These are phyloP conservation scores for Candida sp. DNA, from an alignment of 1,139 yeast genomes.

Conservation along the genomic window DNA sequence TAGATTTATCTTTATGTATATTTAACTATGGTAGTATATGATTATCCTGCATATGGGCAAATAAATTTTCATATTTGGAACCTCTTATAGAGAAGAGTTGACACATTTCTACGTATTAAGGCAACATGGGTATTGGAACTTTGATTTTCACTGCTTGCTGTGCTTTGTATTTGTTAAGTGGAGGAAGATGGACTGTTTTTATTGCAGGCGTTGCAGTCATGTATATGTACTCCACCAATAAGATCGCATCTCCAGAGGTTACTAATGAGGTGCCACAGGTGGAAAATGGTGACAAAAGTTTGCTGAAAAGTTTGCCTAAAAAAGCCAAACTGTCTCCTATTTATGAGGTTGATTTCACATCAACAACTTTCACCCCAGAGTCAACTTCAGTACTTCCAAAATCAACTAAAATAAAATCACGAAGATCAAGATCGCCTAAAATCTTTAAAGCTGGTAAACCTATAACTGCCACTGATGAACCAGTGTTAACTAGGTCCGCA, in stretches of 20 bases:
- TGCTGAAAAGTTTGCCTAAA: neutral
- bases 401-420: constrained; percentile 14
- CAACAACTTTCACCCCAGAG: constrained; percentile 27
- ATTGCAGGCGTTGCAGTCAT: constrained; percentile 12
- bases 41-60: neutral
- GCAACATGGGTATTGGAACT: constrained; percentile 9
- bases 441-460: constrained; percentile 38
- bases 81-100: neutral
- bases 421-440: constrained; percentile 34
- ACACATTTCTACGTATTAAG: neutral
- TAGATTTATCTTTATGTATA: no score
- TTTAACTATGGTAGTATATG: neutral
- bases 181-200: constrained; percentile 22
- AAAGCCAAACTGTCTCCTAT: constrained; percentile 26
- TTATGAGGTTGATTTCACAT: constrained; percentile 44
- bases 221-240: constrained; percentile 6
- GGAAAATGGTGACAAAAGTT: neutral
- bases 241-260: neutral
- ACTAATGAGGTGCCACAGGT: neutral
- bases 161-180: constrained; percentile 16
- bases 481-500: constrained; percentile 27
- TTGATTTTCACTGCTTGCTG: constrained; percentile 16
- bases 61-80: neutral
- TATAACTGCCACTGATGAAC: constrained; percentile 10
- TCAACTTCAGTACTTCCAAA: constrained; percentile 20